Conservation (phyloP, 495 filamentous ascomycete species). For the Aspergillus taichungensis region DNA sequence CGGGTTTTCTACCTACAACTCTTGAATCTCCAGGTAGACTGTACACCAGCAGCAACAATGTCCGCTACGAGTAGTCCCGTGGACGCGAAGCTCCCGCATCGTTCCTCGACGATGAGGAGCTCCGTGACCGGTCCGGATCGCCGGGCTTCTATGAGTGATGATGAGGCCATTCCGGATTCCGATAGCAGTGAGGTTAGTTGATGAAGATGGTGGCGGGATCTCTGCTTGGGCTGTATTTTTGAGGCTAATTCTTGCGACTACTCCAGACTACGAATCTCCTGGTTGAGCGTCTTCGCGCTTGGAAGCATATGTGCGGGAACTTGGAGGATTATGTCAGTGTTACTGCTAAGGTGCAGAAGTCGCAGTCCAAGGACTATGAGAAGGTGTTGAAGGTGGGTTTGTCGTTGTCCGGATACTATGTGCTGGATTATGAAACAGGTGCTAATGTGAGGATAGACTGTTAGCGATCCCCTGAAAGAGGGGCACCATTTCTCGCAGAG, state of each 20-base stretch:
- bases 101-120: conserved; percentile 46
- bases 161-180: conserved; percentile 64
- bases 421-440: background rate
- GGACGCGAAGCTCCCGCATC: conserved; percentile 41
- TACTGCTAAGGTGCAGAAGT: conserved; percentile 75
- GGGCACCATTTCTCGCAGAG: conserved; percentile 86
- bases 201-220: background rate
- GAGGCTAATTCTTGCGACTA: conserved; percentile 6
- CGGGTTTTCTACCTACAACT: background rate
- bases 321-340: conserved; percentile 80
- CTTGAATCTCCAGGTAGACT: background rate
- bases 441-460: conserved; percentile 45
- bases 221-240: background rate
- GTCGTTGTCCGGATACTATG: background rate
- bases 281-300: conserved; percentile 77
- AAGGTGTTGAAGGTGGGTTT: conserved; percentile 72
- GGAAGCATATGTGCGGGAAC: conserved; percentile 89
- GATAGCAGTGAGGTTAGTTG: conserved; percentile 66
- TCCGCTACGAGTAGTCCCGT: conserved; percentile 28
- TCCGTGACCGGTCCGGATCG: conserved; percentile 37
- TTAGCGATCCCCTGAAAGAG: conserved; percentile 76
- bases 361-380: conserved; percentile 89
- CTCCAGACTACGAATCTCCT: conserved; percentile 65
- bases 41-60: conserved; percentile 11
- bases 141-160: conserved; percentile 36